phyloP scores from a whole-genome alignment of 2,329 filamentous ascomycete genomes.

The Paraphaeosphaeria minitans region DNA sequence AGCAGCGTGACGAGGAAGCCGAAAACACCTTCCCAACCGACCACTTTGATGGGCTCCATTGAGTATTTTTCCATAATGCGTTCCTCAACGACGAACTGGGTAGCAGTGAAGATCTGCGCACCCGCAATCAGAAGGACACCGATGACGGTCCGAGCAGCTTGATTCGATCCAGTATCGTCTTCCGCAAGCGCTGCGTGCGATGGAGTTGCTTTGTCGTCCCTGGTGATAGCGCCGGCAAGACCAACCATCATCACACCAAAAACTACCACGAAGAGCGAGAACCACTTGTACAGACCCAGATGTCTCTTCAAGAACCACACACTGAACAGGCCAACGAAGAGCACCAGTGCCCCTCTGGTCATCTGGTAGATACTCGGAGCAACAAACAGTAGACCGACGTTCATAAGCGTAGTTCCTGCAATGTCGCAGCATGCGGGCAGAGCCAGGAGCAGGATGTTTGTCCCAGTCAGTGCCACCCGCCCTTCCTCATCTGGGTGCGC shows the following conservation, averaged over 20 bases:
- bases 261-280: constrained; percentile 84
- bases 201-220: constrained; percentile 62
- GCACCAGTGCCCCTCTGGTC: constrained; percentile 90
- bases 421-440: constrained; percentile 93
- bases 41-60: constrained; percentile 86
- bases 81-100: constrained; percentile 95
- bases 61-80: constrained; percentile 81
- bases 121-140: constrained; percentile 90
- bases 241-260: constrained; percentile 88
- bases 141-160: constrained; percentile 72
- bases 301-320: constrained; percentile 84
- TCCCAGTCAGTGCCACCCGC: constrained; percentile 67
- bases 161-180: constrained; percentile 52
- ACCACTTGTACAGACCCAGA: constrained; percentile 89
- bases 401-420: constrained; percentile 94
- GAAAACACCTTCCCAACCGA: constrained; percentile 96
- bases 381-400: constrained; percentile 89
- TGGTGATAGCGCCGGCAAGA: constrained; percentile 81
- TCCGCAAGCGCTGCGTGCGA: constrained; percentile 29
- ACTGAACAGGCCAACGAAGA: constrained; percentile 95
- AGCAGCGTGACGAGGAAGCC: constrained; percentile 80
- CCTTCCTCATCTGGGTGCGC: constrained; percentile 59
- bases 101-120: constrained; percentile 95
- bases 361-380: constrained; percentile 98
- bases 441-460: constrained; percentile 74